Conservation (phyloP, 1,284 basidiomycete species). For the Trichosporon ovoides region DNA sequence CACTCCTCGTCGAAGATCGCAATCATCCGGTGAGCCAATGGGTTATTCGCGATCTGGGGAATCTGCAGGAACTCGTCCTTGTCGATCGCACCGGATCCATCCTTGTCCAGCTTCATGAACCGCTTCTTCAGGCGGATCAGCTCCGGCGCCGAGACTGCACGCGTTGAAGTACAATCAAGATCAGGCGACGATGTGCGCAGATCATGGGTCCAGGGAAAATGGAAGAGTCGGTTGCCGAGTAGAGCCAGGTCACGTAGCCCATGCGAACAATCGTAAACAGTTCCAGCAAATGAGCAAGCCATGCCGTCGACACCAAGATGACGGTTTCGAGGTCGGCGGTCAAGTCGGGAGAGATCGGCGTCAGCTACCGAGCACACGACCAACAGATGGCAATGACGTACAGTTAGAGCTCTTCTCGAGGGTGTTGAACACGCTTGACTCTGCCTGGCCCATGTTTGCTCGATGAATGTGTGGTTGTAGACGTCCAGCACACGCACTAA, state of each 20-base stretch:
- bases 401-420: constrained; percentile 50
- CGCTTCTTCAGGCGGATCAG: constrained; percentile 93
- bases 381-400: constrained; percentile 23
- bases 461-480: neutral
- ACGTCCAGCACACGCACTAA: neutral
- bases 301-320: no score
- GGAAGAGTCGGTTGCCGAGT: no score
- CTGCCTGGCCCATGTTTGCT: constrained; percentile 46
- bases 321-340: neutral
- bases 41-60: constrained; percentile 97
- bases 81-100: constrained; percentile 96
- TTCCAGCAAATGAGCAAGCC: neutral
- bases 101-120: constrained; percentile 99
- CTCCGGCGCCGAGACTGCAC: constrained; percentile 79
- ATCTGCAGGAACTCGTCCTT: constrained; percentile 98
- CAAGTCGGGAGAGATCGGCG: neutral
- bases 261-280: neutral
- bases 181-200: no score
- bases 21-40: constrained; percentile 93
- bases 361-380: neutral
- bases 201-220: no score
- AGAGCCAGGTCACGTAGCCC: no score
- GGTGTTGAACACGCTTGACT: constrained; percentile 47
- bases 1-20: constrained; percentile 99
- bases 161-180: no score